phyloP scores from a whole-genome alignment of 2,329 filamentous ascomycete species.

The Arthrobotrys conoides region DNA sequence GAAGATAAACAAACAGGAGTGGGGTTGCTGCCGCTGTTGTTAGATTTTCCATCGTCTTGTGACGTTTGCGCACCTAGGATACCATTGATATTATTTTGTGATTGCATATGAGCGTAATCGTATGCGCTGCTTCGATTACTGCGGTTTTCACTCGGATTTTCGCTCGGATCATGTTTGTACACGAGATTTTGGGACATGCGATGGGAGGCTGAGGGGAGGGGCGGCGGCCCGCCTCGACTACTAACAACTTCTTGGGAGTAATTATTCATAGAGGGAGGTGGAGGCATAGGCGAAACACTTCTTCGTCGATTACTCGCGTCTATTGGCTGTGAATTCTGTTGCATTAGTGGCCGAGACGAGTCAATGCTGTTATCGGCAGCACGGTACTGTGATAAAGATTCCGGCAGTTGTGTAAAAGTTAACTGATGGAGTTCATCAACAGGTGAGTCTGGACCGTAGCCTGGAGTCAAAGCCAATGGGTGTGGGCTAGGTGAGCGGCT shows the following conservation, averaged over 20 bases:
- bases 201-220: constrained; percentile 49
- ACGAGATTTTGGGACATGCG: constrained; percentile 58
- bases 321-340: constrained; percentile 50
- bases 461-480: constrained; percentile 44
- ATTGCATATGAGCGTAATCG: constrained; percentile 42
- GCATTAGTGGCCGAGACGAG: constrained; percentile 39
- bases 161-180: constrained; percentile 57
- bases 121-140: constrained; percentile 57
- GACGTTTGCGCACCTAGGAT: constrained; percentile 61
- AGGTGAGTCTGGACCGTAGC: constrained; percentile 52
- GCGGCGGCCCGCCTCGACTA: constrained; percentile 36
- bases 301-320: constrained; percentile 46
- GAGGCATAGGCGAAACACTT: constrained; percentile 51
- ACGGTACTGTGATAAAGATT: constrained; percentile 39
- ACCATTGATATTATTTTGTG: constrained; percentile 51
- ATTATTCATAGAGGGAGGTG: constrained; percentile 42
- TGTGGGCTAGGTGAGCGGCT: constrained; percentile 57
- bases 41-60: constrained; percentile 14
- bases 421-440: constrained; percentile 28
- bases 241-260: constrained; percentile 54
- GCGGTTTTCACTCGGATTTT: constrained; percentile 56
- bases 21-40: neutral
- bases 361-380: constrained; percentile 40
- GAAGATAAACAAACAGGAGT: constrained; percentile 11
- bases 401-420: constrained; percentile 31